These are phyloP conservation scores for Boletus reticulatus DNA, from an alignment of 768 basidiomycete species.

Conservation along the genomic window DNA sequence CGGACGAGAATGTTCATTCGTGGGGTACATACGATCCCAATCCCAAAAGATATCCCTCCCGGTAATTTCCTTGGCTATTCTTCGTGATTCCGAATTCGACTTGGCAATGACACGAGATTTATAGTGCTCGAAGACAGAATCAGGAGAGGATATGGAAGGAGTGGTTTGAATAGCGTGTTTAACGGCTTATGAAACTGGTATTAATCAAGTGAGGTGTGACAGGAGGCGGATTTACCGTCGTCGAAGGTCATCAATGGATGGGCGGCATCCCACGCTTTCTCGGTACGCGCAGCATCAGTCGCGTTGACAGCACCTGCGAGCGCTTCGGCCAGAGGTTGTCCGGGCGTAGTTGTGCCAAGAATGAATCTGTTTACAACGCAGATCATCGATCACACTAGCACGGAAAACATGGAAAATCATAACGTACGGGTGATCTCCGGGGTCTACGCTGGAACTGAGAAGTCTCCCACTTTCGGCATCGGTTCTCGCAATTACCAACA, in stretches of 20 bases:
- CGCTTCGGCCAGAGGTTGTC: slow-evolving; percentile 61
- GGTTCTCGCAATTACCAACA: slow-evolving; percentile 88
- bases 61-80: slow-evolving; percentile 70
- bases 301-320: slow-evolving; percentile 66
- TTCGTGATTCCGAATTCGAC: slow-evolving; percentile 70
- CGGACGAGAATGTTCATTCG: not conserved
- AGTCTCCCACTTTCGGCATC: slow-evolving; percentile 88
- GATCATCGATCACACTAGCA: slow-evolving; percentile 8
- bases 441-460: slow-evolving; percentile 80
- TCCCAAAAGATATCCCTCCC: slow-evolving; percentile 73
- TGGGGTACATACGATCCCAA: slow-evolving; percentile 69
- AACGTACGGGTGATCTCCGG: slow-evolving; percentile 63
- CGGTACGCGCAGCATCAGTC: slow-evolving; percentile 67
- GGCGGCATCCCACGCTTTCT: slow-evolving; percentile 68
- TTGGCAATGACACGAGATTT: slow-evolving; percentile 55
- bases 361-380: slow-evolving; percentile 48
- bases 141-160: slow-evolving; percentile 28
- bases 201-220: slow-evolving; percentile 39
- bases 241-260: slow-evolving; percentile 81
- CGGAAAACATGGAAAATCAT: slow-evolving; percentile 22
- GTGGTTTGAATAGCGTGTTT: slow-evolving; percentile 17
- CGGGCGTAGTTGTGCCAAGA: slow-evolving; percentile 52
- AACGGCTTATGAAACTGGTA: slow-evolving; percentile 18
- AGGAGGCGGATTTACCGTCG: slow-evolving; percentile 56
- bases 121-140: slow-evolving; percentile 57